Evolutionary conservation across 192 early-diverging fungal species (phyloP).

Genomic region (Coemansia sp.): DNA sequence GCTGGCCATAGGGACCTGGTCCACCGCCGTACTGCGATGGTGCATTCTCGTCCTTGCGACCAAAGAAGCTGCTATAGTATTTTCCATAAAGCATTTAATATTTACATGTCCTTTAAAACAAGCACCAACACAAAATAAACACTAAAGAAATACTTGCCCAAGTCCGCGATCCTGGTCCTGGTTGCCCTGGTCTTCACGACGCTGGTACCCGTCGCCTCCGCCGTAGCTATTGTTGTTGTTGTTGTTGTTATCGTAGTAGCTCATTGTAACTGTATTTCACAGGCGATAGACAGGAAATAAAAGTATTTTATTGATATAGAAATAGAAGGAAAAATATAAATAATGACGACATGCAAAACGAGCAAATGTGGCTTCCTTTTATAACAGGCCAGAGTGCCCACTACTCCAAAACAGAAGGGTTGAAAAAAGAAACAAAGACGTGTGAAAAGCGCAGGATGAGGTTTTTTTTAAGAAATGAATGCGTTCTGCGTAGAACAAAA

Average conservation of each 20-base stretch:
- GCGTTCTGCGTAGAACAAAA: too few relatives aligned
- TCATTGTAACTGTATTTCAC: constrained; percentile 7
- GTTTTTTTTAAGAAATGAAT: too few relatives aligned
- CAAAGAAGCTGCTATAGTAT: constrained; percentile 28
- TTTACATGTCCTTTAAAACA: background rate
- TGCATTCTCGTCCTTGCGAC: constrained; percentile 10
- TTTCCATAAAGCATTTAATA: background rate
- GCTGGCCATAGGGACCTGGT: constrained; percentile 16
- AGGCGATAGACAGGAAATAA: too few relatives aligned
- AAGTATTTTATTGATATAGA: too few relatives aligned
- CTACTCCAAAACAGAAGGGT: too few relatives aligned
- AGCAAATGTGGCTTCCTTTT: too few relatives aligned
- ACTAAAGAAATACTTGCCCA: constrained; percentile 17
- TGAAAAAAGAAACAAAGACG: too few relatives aligned
- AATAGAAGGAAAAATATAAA: background rate
- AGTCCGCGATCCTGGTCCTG: constrained; percentile 29
- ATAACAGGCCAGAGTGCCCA: too few relatives aligned
- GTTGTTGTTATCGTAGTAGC: constrained; percentile 28
- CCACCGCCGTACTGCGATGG: constrained; percentile 22
- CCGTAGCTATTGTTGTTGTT: constrained; percentile 17
- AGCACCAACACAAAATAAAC: background rate
- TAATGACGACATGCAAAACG: background rate
- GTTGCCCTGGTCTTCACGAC: background rate
- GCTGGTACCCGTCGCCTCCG: background rate
- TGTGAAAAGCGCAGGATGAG: too few relatives aligned